Conservation (phyloP, 371 early-diverging fungal species). For the Mucor velutinosus region DNA sequence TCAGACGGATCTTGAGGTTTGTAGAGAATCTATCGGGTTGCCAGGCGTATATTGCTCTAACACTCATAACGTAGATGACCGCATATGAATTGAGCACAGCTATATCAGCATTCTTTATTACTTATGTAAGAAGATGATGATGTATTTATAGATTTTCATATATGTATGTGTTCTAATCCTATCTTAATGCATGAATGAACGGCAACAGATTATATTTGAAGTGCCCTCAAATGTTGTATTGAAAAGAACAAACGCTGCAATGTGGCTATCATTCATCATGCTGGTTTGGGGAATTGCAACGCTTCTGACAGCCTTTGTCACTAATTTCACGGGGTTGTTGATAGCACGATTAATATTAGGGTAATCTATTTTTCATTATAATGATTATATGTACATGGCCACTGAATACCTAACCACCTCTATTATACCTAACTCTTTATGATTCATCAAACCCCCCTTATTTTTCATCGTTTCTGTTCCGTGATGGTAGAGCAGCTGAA, state of each 20-base stretch:
- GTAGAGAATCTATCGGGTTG: not conserved
- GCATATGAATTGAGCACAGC: constrained; percentile 22
- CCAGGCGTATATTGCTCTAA: not conserved
- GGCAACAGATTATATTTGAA: constrained; percentile 43
- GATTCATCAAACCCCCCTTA: not conserved
- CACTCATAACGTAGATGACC: constrained; percentile 25
- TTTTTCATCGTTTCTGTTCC: not conserved
- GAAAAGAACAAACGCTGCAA: constrained; percentile 33
- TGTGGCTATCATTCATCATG: constrained; percentile 52
- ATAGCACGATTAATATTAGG: constrained; percentile 31
- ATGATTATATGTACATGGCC: too few species aligned
- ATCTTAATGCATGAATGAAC: not conserved
- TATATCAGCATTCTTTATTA: constrained; percentile 38
- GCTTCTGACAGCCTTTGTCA: constrained; percentile 29
- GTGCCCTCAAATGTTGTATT: constrained; percentile 47
- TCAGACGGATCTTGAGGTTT: constrained; percentile 22
- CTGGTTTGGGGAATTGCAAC: constrained; percentile 45
- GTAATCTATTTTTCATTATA: constrained; percentile 16
- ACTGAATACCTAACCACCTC: not conserved
- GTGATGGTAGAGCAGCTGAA: constrained; percentile 26
- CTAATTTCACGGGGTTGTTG: constrained; percentile 23
- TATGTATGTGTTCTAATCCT: not conserved
- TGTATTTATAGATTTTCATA: not conserved
- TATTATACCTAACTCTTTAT: not conserved
- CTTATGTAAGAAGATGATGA: constrained; percentile 25